Conservation (phyloP, 257 asterid species). For the Echium plantagineum region DNA sequence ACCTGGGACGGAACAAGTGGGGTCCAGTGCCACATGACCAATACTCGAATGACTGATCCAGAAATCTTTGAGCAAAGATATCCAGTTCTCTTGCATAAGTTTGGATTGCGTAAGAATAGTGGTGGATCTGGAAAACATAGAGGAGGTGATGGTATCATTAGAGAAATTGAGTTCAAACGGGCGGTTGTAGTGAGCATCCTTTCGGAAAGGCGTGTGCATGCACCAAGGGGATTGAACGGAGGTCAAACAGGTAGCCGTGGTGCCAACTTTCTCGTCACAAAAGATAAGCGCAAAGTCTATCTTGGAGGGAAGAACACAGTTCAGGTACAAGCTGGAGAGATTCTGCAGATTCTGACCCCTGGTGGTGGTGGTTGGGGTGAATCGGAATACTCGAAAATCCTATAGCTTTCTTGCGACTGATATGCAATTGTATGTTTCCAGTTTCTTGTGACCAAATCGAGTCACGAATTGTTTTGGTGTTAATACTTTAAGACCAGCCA, state of each 20-base stretch:
- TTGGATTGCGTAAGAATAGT: slow-evolving; percentile 66
- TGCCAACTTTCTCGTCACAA: slow-evolving; percentile 57
- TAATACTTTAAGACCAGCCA: too few species aligned
- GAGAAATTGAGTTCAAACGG: slow-evolving; percentile 77
- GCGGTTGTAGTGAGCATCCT: slow-evolving; percentile 79
- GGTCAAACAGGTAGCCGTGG: slow-evolving; percentile 79
- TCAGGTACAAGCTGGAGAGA: slow-evolving; percentile 69
- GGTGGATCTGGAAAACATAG: slow-evolving; percentile 69
- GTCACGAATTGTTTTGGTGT: too few species aligned
- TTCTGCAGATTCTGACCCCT: slow-evolving; percentile 76
- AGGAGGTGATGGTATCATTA: slow-evolving; percentile 83
- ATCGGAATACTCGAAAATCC: background rate
- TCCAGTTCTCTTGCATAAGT: slow-evolving; percentile 69
- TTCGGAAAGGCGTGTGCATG: slow-evolving; percentile 88
- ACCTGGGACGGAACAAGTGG: slow-evolving; percentile 88
- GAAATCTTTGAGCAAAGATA: slow-evolving; percentile 94
- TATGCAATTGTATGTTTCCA: background rate
- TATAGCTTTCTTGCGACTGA: background rate
- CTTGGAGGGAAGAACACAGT: slow-evolving; percentile 91
- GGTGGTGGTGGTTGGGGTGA: slow-evolving; percentile 99
- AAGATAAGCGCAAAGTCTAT: slow-evolving; percentile 47
- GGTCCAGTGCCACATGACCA: slow-evolving; percentile 98
- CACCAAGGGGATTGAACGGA: slow-evolving; percentile 81
- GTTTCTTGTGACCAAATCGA: too few species aligned
- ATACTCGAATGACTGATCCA: slow-evolving; percentile 95